Evolutionary conservation across 106 monocot species (phyloP), one percentile per base, ranked within the genome.

Genomic region (Dioscorea alata): DNA sequence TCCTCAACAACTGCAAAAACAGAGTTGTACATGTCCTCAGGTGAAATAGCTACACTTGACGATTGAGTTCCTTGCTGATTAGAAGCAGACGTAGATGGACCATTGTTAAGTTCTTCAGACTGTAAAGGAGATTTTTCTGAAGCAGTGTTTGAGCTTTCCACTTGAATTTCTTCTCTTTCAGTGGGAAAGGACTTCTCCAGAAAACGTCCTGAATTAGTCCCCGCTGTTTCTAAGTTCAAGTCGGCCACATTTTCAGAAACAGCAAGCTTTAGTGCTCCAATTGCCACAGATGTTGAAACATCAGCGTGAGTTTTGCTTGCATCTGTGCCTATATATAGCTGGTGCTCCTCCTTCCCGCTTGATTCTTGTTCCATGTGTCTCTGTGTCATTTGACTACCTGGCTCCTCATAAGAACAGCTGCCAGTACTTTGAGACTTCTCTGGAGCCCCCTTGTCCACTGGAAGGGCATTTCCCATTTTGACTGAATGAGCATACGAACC

Each of bases 1-100:
- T 99, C 97, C 70, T 92, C 92, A 59, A 99, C 79, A 16, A 70
- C 33, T 20, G 82, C 68, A 81, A 99, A 85, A 23, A 99, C 92
- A 74, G 73, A 85, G 59, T 79, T 65, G 74, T 77, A 90, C 74
- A 99, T 79, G 73, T 99, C 97, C 74, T 83, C 81, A 7, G 90
- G 97, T 57, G 97, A 92, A 81, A 92, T 85, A 66, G 83, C 81
- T 19, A 80, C 83, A 69, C 66, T 81, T 22, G 72, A 50, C 56
- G 52, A 19, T 53, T 78, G 73, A 61, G 87, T 61, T 64, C 34
- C 79, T 48, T 71, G 35, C 25, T 70, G 59, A 33, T 66, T 57
- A 57, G 78, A 73, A 75, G 63, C 64, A 74, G 52, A 61, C 60
- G 81, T 49, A 73, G 68, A 64, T 50, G 48, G 51, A 72, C 33